Percentiles rank a stretch among this genome's conserved stretches.
phyloP scores from a whole-genome alignment of 352 stramenopile species.

The Pythium chondricola region DNA sequence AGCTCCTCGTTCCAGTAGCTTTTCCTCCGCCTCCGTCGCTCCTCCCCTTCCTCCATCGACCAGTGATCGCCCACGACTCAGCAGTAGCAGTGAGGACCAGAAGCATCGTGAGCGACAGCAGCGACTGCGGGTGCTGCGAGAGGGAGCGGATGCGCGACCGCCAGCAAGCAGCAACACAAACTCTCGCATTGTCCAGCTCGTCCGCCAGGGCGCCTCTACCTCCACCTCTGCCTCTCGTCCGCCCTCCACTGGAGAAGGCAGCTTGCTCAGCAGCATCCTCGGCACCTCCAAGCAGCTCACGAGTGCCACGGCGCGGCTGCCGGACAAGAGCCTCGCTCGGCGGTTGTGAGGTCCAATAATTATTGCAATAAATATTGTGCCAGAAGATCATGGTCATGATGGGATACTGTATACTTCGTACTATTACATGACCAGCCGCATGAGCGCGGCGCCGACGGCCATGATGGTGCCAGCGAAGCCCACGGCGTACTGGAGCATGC shows the following conservation, averaged over 20 bases:
- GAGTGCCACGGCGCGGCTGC: slow-evolving; percentile 26
- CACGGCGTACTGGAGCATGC: slow-evolving; percentile 84
- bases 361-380: too few relatives aligned
- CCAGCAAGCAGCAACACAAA: not conserved
- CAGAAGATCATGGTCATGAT: too few relatives aligned
- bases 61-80: too few relatives aligned
- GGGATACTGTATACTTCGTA: too few relatives aligned
- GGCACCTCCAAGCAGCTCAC: slow-evolving; percentile 57
- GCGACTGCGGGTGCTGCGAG: slow-evolving; percentile 12
- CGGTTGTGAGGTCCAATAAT: too few relatives aligned
- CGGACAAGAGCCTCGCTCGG: not conserved
- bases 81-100: slow-evolving; percentile 8
- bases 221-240: not conserved
- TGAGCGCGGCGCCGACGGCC: slow-evolving; percentile 70
- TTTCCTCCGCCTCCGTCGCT: too few relatives aligned
- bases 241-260: not conserved
- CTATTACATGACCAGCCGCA: slow-evolving; percentile 62
- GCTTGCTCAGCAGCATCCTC: slow-evolving; percentile 59
- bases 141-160: not conserved
- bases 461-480: slow-evolving; percentile 86
- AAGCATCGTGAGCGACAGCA: slow-evolving; percentile 22
- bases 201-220: too few relatives aligned
- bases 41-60: too few relatives aligned
- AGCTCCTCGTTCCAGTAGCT: too few relatives aligned
- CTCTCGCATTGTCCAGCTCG: slow-evolving; percentile 18